Base-by-base conservation (phyloP, 805 yeast genomes). In the Myxozyma vanderwaltii region DNA sequence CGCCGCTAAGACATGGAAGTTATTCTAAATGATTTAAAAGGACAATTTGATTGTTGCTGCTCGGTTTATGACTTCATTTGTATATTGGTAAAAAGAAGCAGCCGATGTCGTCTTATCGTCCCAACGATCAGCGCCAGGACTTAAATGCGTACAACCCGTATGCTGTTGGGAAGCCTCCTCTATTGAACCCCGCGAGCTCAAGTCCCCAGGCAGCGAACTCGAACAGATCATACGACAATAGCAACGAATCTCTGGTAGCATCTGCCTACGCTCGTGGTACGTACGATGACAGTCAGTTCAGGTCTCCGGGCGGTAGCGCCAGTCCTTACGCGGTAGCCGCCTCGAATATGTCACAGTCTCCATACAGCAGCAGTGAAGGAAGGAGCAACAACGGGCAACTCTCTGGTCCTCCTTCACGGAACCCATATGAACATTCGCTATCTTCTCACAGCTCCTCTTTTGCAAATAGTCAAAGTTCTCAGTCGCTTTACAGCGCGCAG, bases 241-340 rank as follows among this genome's bases (percentile, higher is more conserved):
- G n/a, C 15, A 13, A 38, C 41, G 6, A 13, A n/a, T 27, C 50
- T 10, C 38, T 19, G 39, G 15, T 8, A 10, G 12, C 36, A 3
- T 29, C 50, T 31, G 27, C 50, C 7, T 46, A 46, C 27, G 6
- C 50, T 7, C 8, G 21, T 17, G 19, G 15, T 19, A 10, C 26
- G 27, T 46, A 46, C 26, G n/a, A 23, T 7, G 24, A 17, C 7
- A 17, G 33, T 19, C 26, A 46, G 2, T 2, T 13, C 19, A n/a
- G 39, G 15, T 13, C 8, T n/a, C 17, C 50, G 10, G 50, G 50
- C 12, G 4, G 41, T 15, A 13, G 26, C 15, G 6, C 38, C 13
- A 46, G 19, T 31, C 50, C 50, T 13, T 46, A 46, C 7, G 45
- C 26, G 45, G 15, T 24, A n/a, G 24, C 50, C 5, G 39, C 50